phyloP scores from a whole-genome alignment of 208 protist species.

The Leishmania gerbilli region DNA sequence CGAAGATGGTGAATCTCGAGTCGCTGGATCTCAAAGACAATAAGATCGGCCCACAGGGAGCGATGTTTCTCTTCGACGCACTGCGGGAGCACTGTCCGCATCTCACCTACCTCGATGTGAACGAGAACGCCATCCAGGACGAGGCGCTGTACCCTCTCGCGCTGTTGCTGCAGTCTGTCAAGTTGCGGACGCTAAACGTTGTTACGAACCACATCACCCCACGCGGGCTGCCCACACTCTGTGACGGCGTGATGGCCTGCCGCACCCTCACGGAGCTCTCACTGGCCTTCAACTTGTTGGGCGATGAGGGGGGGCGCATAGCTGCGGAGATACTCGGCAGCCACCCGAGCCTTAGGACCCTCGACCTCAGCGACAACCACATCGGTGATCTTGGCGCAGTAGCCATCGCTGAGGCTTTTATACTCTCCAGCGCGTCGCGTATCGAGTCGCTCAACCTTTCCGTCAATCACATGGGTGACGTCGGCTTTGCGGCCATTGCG shows the following conservation, averaged over 20 bases:
- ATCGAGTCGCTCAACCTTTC: slow-evolving; percentile 74
- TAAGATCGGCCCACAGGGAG: slow-evolving; percentile 66
- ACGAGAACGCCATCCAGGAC: slow-evolving; percentile 85
- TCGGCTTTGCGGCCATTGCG: slow-evolving; percentile 70
- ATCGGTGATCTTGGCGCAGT: slow-evolving; percentile 76
- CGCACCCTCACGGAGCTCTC: slow-evolving; percentile 58
- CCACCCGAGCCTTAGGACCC: slow-evolving; percentile 53
- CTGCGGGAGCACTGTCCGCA: slow-evolving; percentile 60
- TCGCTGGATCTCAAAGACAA: slow-evolving; percentile 88
- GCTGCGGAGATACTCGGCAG: slow-evolving; percentile 52
- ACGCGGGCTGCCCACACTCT: slow-evolving; percentile 71
- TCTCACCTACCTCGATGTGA: slow-evolving; percentile 78
- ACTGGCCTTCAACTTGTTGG: slow-evolving; percentile 80
- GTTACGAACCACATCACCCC: slow-evolving; percentile 83
- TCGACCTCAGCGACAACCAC: slow-evolving; percentile 86
- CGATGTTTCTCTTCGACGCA: slow-evolving; percentile 59
- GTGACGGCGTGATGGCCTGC: slow-evolving; percentile 65
- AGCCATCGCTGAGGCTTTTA: slow-evolving; percentile 58
- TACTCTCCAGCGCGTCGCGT: slow-evolving; percentile 45
- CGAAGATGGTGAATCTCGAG: slow-evolving; percentile 59
- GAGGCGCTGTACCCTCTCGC: slow-evolving; percentile 66
- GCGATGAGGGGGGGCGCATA: slow-evolving; percentile 57
- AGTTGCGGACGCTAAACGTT: slow-evolving; percentile 64
- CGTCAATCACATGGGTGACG: slow-evolving; percentile 77
- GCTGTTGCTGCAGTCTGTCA: slow-evolving; percentile 46